Evolutionary conservation across 768 basidiomycete species (phyloP), one percentile per base, ranked within the genome.

Genomic region (Phlebiopsis flavidoalba): DNA sequence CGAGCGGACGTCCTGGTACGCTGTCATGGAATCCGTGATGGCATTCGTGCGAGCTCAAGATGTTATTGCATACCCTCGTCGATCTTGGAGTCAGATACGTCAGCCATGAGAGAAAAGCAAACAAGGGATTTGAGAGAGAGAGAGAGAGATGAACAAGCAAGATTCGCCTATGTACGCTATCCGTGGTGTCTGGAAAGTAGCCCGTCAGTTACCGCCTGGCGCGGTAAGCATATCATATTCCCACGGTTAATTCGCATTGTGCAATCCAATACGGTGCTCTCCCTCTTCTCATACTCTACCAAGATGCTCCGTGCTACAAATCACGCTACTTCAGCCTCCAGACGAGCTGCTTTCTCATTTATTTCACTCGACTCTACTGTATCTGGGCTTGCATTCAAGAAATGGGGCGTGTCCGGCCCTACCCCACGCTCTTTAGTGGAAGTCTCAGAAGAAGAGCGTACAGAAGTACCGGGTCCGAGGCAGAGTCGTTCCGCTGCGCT

Each of bases 1-100:
- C 63, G 79, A 80, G 65, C 95, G 87, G 58, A 97, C 88, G 66
- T 94, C 90, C 72, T 83, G 79, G 80, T 97, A 96, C 35, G 93
- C 95, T 93, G 71, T 43, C 33, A 60, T 61, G 17, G 17, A 43
- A 43, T 43, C 11, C 17, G 40, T 43, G 12, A 43, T 10, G 12
- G 40, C 40, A 12, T 17, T 12, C 17, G 40, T 43, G 17, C 40
- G 17, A 12, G 3, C 11, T 17, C 11, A 12, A 43, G 11, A 12
- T 43, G 10, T 43, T 17, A 43, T 12, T 52, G 59, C 80, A 64
- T 59, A 92, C 92, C 92, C 79, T 89, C 80, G 60, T 76, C 75
- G 69, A 95, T 94, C 64, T 79, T 79, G 50, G 84, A 77, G 75
- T 91, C 86, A 61, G 84, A 83, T 63, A 91, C 75, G 81, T 94